Evolutionary conservation across 2,329 filamentous ascomycete species (phyloP), one percentile per base, ranked within the genome.

Genomic region (Bipolaris bicolor): DNA sequence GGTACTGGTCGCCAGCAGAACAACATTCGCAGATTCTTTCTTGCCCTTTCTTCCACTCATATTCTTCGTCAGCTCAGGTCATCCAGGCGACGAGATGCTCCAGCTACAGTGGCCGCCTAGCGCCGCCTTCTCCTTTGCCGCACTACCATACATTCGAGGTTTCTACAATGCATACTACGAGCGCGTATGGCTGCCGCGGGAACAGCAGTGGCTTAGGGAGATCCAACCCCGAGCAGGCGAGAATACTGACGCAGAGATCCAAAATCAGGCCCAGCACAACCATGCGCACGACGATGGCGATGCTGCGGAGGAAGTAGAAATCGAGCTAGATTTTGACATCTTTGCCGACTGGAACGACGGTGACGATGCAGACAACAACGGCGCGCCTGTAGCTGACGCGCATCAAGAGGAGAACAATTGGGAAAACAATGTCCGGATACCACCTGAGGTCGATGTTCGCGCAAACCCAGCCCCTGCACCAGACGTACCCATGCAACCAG

Each of bases 31-130:
- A 29, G 88, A 91, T 64, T 82, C 83, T 3, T 77, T 88, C 7
- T 78, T 90, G 6, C 87, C 87, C 1, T 82, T 85, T 18, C 79
- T 89, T 16, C 87, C 87, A 0, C 81, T 90, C 53, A 79, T 85
- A 64, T 86, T 86, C 74, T 85, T 85, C 58, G 84, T 80, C 39
- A 84, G 80, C 26, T 82, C 82, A n/a, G 79, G 80, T 37, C 80
- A 81, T 6, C 67, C 73, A 0, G 68, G 72, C 37, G 76, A 80
- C 13, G 70, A 76, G 7, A 60, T 77, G 44, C 72, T 84, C 4
- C 82, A 87, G 59, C 75, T 86, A n/a, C 75, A 85, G 43, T 89
- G 86, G 86, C 87, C 89, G 3, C 88, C 88, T 1, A 86, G 83
- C 45, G 84, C 88, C 13, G 84, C 85, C 24, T 84, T 90, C 63